These are phyloP conservation scores for Spiromastix sp. DNA, from an alignment of 2,329 filamentous ascomycete genomes.

Conservation along the genomic window DNA sequence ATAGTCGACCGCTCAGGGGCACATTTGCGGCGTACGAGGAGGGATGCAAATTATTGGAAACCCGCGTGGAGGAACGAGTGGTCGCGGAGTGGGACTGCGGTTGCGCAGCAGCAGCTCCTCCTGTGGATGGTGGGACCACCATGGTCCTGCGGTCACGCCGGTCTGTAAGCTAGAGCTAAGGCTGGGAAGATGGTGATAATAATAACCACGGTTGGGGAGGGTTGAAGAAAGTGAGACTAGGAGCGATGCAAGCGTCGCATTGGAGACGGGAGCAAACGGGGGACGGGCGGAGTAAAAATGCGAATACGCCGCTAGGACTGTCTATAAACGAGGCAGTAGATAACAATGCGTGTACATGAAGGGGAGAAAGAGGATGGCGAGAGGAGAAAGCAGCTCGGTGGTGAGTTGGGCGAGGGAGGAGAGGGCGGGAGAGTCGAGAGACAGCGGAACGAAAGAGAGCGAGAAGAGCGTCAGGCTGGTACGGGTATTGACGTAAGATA, in stretches of 20 bases:
- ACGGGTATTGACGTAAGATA: no score
- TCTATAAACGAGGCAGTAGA: no score
- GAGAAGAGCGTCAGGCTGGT: no score
- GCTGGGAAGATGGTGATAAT: conserved; percentile 1
- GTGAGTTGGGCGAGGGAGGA: not conserved
- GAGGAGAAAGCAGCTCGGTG: not conserved
- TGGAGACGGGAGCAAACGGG: conserved; percentile 1
- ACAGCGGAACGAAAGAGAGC: not conserved
- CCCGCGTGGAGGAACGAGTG: conserved; percentile 26
- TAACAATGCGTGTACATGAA: no score
- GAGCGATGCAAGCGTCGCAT: conserved; percentile 5
- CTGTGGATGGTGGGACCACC: conserved; percentile 36
- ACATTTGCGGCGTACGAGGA: conserved; percentile 39
- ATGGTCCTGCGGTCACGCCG: no score
- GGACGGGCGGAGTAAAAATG: no score
- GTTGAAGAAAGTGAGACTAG: conserved; percentile 3
- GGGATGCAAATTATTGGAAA: conserved; percentile 27
- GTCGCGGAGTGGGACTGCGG: conserved; percentile 22
- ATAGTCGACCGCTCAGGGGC: conserved; percentile 54
- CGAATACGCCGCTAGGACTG: no score
- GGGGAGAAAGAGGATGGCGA: not conserved
- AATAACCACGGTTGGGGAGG: not conserved
- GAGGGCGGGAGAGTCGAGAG: not conserved
- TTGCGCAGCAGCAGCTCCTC: conserved; percentile 16
- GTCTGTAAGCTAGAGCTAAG: no score